Evolutionary conservation across 768 basidiomycete genomes (phyloP).

Genomic region (Mycena indigotica): DNA sequence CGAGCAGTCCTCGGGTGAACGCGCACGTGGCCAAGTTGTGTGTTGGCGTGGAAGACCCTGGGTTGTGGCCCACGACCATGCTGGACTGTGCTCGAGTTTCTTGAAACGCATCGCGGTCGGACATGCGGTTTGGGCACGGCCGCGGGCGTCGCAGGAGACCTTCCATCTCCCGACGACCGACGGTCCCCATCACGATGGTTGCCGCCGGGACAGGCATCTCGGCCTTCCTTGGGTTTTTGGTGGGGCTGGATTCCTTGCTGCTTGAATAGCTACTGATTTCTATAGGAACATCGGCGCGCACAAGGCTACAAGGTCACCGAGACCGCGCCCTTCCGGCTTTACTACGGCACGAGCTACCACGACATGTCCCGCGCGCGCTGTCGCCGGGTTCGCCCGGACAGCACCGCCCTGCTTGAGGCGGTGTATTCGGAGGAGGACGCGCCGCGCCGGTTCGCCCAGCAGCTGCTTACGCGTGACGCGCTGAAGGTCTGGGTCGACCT

Average conservation of each 20-base stretch:
- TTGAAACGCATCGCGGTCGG: constrained; percentile 6
- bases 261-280: not conserved
- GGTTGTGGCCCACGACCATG: not conserved
- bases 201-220: constrained; percentile 15
- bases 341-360: constrained; percentile 16
- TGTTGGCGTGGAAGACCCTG: constrained; percentile 16
- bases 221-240: constrained; percentile 19
- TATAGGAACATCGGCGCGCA: constrained; percentile 19
- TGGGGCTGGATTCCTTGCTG: not conserved
- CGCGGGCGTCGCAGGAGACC: constrained; percentile 6
- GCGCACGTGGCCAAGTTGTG: constrained; percentile 6
- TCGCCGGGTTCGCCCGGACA: constrained; percentile 9
- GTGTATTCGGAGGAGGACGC: constrained; percentile 12
- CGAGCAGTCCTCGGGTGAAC: constrained; percentile 15
- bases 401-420: constrained; percentile 9
- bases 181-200: constrained; percentile 14
- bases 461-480: constrained; percentile 14
- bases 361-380: constrained; percentile 12
- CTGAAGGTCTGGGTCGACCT: constrained; percentile 14
- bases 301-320: constrained; percentile 14
- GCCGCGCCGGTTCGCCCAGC: constrained; percentile 17
- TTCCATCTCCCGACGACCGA: constrained; percentile 20
- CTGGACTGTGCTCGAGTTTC: constrained; percentile 17
- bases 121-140: constrained; percentile 11
- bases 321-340: constrained; percentile 10